Base-by-base conservation (phyloP, 1,284 basidiomycete genomes). In the Exobasidium rhododendri region DNA sequence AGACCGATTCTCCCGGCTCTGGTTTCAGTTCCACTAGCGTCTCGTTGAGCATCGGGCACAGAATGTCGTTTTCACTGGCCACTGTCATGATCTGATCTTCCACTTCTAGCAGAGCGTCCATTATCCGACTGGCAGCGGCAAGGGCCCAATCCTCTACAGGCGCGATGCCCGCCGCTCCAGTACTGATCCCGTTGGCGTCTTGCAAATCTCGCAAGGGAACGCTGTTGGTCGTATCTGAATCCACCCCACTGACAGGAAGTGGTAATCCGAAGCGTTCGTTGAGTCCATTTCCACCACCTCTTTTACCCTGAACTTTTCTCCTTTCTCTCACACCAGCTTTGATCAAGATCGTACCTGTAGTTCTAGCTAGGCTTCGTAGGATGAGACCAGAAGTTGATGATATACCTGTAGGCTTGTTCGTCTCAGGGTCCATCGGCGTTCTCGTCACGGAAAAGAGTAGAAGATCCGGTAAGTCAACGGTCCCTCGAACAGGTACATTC, bases 21-120 rank as follows among this genome's bases (percentile, higher is more conserved):
- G 65, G 60, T 13, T 69, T 65, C 40, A 78, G 58, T 54, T 71
- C 73, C 26, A 69, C 51, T 29, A 78, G 66, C 17, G 66, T 71
- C 28, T 78, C 75, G 57, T 75, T 78, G 58, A 75, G 62, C 49
- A 71, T 66, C 14, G 68, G 62, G 13, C 72, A 73, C 46, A 78
- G 52, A 31, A 78, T 76, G 50, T 78, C 75, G 61, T 78, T 78
- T 44, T 70, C 63, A 10, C 62, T 63, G 28, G 75, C 66, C 28
- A 65, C 63, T 10, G 61, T 59, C 64, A 75, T 66, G 61, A 78
- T 55, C 6, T 65, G 68, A 3, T 73, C 70, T 45, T 78, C 73
- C 1, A 71, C 67, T 2, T 59, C 61, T 26, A 65, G 57, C 44
- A 77, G 61, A 3, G 73, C 69, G 24, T 76, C 69, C 70, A 78